These are phyloP conservation scores for Syzygium syzygioides DNA, from an alignment of 441 rosid genomes.

Conservation along the genomic window DNA sequence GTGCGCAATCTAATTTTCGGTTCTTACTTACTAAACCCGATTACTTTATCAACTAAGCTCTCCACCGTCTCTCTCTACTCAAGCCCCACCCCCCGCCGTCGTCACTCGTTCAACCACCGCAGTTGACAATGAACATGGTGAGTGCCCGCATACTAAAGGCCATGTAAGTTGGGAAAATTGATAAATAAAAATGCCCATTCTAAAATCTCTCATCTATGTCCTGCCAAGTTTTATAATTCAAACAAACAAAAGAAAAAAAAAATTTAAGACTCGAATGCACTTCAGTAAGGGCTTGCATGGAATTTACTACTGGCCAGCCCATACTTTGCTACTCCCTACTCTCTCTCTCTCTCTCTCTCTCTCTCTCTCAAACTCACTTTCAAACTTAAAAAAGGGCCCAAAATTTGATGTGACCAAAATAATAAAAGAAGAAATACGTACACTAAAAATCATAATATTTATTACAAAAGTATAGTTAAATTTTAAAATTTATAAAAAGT, in stretches of 20 bases:
- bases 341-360: no score
- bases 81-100: neutral
- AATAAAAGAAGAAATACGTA: no score
- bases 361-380: no score
- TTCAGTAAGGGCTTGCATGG: neutral
- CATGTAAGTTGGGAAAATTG: neutral
- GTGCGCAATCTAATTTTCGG: neutral
- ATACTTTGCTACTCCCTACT: no score
- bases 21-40: neutral
- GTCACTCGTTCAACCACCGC: neutral
- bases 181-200: neutral
- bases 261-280: neutral
- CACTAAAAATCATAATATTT: no score
- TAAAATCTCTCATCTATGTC: neutral
- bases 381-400: neutral
- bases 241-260: neutral
- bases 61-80: neutral
- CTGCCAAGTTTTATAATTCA: neutral
- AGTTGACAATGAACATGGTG: neutral
- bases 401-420: no score
- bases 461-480: no score
- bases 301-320: neutral
- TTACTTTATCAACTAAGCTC: neutral
- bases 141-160: neutral
- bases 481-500: no score